Percentiles rank a stretch among this genome's conserved stretches.
phyloP scores from a whole-genome alignment of 352 stramenopile genomes.

The Peronospora tabacina region DNA sequence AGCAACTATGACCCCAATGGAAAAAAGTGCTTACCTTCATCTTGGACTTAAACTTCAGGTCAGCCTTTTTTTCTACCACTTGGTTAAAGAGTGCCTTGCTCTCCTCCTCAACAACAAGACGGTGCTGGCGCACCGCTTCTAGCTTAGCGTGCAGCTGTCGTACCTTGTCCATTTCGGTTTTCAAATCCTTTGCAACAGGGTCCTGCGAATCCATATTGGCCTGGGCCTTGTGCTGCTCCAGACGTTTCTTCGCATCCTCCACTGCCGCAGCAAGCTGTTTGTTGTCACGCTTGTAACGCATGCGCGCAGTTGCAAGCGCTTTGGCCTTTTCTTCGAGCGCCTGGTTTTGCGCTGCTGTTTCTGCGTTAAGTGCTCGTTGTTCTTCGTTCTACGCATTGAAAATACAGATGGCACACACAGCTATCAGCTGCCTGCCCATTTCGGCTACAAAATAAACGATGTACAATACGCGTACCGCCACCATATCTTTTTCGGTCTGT shows the following conservation, averaged over 20 bases:
- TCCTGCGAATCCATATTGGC: slow-evolving; percentile 65
- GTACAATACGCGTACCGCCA: slow-evolving; percentile 40
- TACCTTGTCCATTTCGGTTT: slow-evolving; percentile 82
- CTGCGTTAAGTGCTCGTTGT: slow-evolving; percentile 75
- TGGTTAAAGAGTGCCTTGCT: slow-evolving; percentile 87
- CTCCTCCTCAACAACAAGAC: slow-evolving; percentile 79
- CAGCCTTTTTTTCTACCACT: slow-evolving; percentile 85
- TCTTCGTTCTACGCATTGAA: slow-evolving; percentile 67
- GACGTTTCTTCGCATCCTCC: slow-evolving; percentile 73
- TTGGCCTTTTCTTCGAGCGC: slow-evolving; percentile 84
- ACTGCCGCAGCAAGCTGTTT: slow-evolving; percentile 65
- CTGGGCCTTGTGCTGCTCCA: slow-evolving; percentile 76
- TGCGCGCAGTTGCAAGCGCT: slow-evolving; percentile 72
- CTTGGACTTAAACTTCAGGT: slow-evolving; percentile 86
- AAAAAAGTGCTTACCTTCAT: slow-evolving; percentile 48
- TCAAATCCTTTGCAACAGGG: slow-evolving; percentile 71
- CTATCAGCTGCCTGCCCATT: not conserved
- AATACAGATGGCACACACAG: not conserved
- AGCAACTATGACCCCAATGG: not conserved
- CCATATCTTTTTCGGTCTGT: slow-evolving; percentile 84
- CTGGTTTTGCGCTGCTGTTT: slow-evolving; percentile 77
- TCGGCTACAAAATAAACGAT: not conserved
- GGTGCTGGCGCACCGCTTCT: slow-evolving; percentile 78
- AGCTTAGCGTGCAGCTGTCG: slow-evolving; percentile 77
- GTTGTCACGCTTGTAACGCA: slow-evolving; percentile 87